These are phyloP conservation scores for Pyrenula aspistea DNA, from an alignment of 495 filamentous ascomycete genomes.

Conservation along the genomic window DNA sequence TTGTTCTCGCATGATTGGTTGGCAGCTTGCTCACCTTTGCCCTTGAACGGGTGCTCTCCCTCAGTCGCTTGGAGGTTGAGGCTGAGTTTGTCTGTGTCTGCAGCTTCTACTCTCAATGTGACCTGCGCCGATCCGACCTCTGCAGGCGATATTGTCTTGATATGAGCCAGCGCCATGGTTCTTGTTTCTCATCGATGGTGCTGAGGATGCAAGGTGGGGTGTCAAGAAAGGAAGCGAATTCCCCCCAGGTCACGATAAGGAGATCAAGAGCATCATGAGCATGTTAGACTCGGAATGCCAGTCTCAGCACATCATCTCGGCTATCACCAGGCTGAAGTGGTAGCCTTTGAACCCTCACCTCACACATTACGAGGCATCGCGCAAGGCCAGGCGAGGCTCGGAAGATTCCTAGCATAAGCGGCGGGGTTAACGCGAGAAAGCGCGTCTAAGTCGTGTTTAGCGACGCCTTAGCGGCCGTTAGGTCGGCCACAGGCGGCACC, in stretches of 20 bases:
- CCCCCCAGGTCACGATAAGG: too few relatives aligned
- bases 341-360: too few relatives aligned
- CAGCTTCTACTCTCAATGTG: not conserved
- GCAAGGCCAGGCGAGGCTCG: not conserved
- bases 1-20: too few relatives aligned
- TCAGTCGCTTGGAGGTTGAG: constrained; percentile 60
- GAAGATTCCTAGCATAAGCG: too few relatives aligned
- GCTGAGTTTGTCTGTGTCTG: constrained; percentile 26
- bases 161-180: not conserved
- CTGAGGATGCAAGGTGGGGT: too few relatives aligned
- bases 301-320: too few relatives aligned
- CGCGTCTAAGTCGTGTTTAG: not conserved
- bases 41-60: constrained; percentile 45
- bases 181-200: too few relatives aligned
- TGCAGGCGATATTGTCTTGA: not conserved
- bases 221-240: too few relatives aligned
- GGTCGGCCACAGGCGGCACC: not conserved
- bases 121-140: not conserved
- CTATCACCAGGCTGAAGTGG: not conserved
- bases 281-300: too few relatives aligned
- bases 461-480: not conserved
- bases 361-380: not conserved
- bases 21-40: constrained; percentile 33
- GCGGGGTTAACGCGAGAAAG: not conserved
- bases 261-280: too few relatives aligned